These are phyloP conservation scores for Trichoderma cornu-damae DNA, from an alignment of 2,329 filamentous ascomycete genomes.

Conservation along the genomic window DNA sequence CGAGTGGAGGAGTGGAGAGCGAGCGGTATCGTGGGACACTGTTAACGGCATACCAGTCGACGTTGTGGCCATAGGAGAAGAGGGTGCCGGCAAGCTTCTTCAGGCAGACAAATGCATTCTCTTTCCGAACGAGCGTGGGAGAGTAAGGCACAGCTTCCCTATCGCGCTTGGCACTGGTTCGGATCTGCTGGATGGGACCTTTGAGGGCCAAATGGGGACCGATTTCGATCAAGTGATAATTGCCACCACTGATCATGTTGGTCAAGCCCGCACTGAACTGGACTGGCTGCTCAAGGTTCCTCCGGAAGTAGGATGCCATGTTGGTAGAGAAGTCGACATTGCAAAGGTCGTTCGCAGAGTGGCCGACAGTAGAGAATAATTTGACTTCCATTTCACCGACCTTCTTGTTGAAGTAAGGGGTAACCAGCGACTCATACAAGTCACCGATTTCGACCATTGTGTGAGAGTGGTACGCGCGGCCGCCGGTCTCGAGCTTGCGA, in stretches of 20 bases:
- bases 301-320: conserved; percentile 32
- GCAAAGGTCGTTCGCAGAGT: not conserved
- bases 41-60: conserved; percentile 34
- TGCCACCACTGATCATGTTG: conserved; percentile 15
- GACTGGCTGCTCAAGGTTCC: conserved; percentile 35
- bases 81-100: conserved; percentile 33
- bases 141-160: conserved; percentile 27
- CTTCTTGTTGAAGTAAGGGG: not conserved
- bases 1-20: conserved; percentile 23
- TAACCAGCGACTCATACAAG: conserved; percentile 12
- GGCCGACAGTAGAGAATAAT: conserved; percentile 18
- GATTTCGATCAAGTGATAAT: conserved; percentile 36
- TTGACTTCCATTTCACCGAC: not conserved
- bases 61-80: conserved; percentile 37
- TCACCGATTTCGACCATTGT: conserved; percentile 20
- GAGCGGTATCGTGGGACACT: not conserved
- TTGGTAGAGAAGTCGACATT: conserved; percentile 12
- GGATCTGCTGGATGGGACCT: conserved; percentile 44
- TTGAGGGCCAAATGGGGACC: conserved; percentile 46
- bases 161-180: conserved; percentile 35
- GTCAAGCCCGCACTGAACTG: conserved; percentile 26
- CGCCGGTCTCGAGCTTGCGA: conserved; percentile 21
- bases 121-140: conserved; percentile 39
- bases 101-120: conserved; percentile 32
- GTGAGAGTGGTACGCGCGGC: conserved; percentile 24